phyloP scores from a whole-genome alignment of 441 rosid genomes.

The Gossypium schwendimanii region DNA sequence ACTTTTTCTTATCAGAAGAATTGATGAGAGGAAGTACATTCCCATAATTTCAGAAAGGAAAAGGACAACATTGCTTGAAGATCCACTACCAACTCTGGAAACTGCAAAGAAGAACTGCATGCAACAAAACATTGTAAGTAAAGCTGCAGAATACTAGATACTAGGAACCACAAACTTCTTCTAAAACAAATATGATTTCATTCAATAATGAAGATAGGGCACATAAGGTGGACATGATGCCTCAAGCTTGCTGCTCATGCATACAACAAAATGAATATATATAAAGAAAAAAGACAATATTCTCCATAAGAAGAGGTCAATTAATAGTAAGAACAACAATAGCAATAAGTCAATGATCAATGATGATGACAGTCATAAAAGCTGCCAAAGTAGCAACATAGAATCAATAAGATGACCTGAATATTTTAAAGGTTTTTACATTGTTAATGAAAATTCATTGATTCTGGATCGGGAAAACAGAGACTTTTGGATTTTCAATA shows the following conservation, averaged over 20 bases:
- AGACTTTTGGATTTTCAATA: background rate
- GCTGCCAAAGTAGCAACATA: background rate
- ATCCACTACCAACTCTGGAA: constrained; percentile 96
- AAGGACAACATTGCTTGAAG: constrained; percentile 96
- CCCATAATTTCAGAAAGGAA: constrained; percentile 99
- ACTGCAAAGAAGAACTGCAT: constrained; percentile 98
- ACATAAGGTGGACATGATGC: background rate
- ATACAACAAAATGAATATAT: background rate
- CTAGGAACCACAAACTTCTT: background rate
- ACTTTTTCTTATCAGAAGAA: constrained; percentile 94
- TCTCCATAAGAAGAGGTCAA: background rate
- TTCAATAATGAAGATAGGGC: background rate
- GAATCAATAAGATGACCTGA: background rate
- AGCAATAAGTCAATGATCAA: background rate
- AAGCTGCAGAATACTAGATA: constrained; percentile 10
- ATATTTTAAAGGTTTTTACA: background rate
- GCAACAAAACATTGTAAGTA: constrained; percentile 25
- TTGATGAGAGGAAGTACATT: constrained; percentile 94
- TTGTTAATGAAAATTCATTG: background rate
- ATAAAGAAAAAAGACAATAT: background rate
- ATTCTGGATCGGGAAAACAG: background rate
- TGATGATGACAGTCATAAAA: background rate
- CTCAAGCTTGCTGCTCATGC: background rate
- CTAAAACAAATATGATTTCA: background rate
- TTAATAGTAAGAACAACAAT: background rate